A percentile compares a stretch with the other conserved stretches of the same genome.
Evolutionary conservation across 805 yeast species (phyloP).

Genomic region (Ogataea ganodermae): DNA sequence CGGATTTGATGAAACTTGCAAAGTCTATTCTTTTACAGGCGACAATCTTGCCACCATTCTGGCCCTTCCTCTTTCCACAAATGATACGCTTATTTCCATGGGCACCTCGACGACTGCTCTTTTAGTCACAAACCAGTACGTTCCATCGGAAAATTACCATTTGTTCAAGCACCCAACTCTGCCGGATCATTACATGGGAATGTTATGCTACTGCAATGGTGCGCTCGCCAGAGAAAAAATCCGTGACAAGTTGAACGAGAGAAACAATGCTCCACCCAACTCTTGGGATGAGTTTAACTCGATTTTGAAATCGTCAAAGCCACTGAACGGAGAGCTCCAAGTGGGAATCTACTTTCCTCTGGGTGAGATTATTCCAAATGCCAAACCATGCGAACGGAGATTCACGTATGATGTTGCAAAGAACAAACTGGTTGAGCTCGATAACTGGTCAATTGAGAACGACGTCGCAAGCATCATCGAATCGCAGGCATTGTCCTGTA

Average conservation of each 20-base stretch:
- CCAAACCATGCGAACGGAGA: constrained; percentile 61
- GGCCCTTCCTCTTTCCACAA: constrained; percentile 72
- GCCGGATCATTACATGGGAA: constrained; percentile 79
- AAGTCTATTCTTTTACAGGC: constrained; percentile 79
- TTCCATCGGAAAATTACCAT: constrained; percentile 81
- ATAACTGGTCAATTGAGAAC: constrained; percentile 48
- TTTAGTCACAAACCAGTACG: constrained; percentile 73
- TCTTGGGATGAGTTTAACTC: constrained; percentile 65
- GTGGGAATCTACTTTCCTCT: constrained; percentile 84
- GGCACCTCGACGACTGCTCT: constrained; percentile 94
- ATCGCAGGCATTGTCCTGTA: constrained; percentile 82
- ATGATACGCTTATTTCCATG: constrained; percentile 77
- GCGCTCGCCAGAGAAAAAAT: constrained; percentile 81
- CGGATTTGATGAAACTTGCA: constrained; percentile 60
- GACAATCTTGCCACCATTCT: constrained; percentile 89
- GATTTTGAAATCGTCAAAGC: constrained; percentile 43
- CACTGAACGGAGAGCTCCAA: constrained; percentile 40
- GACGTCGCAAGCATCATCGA: constrained; percentile 83
- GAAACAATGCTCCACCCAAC: constrained; percentile 34
- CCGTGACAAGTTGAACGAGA: constrained; percentile 60
- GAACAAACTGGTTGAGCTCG: constrained; percentile 37
- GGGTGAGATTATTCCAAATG: constrained; percentile 91
- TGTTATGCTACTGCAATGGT: constrained; percentile 94
- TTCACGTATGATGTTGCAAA: constrained; percentile 40
- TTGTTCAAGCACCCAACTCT: constrained; percentile 85